Evolutionary conservation across 176 grass and related monocot species (phyloP).

Genomic region (Phyllostachys edulis): DNA sequence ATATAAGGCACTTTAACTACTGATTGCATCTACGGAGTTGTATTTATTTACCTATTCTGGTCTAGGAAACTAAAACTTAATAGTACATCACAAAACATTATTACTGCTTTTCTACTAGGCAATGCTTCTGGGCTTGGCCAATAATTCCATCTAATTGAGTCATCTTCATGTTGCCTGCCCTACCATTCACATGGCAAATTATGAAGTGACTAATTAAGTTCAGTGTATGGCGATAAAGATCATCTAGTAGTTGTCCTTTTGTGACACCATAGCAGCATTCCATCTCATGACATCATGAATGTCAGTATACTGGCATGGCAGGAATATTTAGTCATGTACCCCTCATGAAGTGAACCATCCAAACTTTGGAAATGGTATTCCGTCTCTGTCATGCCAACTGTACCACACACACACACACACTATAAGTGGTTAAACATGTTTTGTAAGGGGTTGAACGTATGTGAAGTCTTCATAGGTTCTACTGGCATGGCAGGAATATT

Average conservation of each 20-base stretch:
- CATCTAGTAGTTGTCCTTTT: not conserved
- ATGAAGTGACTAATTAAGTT: not conserved
- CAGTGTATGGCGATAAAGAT: not conserved
- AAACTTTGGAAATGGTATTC: not conserved
- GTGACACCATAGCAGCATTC: not conserved
- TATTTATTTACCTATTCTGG: not conserved
- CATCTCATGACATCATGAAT: not conserved
- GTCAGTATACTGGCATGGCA: constrained; percentile 3
- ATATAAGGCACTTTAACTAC: not conserved
- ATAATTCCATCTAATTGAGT: not conserved
- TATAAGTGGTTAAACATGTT: not conserved
- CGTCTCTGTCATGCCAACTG: not conserved
- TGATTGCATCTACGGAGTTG: not conserved
- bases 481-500: no score
- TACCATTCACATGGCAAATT: constrained; percentile 4
- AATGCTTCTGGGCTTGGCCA: not conserved
- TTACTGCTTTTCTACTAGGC: not conserved
- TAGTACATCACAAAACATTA: not conserved
- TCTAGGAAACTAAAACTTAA: not conserved
- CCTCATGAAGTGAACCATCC: constrained; percentile 7
- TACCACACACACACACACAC: no score
- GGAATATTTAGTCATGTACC: not conserved
- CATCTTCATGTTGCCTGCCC: not conserved
- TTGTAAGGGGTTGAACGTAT: not conserved
- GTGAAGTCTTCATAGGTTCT: no score